Conservation (phyloP, 345 rosid genomes). For the Eucalyptus regnans region DNA sequence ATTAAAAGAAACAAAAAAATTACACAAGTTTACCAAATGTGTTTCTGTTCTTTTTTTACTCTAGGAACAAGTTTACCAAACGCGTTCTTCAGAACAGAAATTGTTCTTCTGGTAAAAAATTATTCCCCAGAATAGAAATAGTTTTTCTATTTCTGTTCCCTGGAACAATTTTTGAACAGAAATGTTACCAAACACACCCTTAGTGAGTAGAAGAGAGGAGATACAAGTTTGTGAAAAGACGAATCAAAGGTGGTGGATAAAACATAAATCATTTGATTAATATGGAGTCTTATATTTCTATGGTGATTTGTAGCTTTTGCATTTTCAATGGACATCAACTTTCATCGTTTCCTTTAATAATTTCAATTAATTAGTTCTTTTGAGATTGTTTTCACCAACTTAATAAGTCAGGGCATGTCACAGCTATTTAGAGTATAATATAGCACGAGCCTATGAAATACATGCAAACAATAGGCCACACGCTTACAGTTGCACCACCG, state of each 20-base stretch:
- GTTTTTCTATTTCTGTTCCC: too few relatives aligned
- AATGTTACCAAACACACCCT: too few relatives aligned
- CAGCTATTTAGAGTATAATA: not conserved
- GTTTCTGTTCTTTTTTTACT: too few relatives aligned
- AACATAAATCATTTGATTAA: not conserved
- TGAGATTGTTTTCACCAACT: not conserved
- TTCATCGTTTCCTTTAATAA: not conserved
- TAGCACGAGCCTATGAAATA: not conserved
- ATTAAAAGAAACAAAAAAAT: too few relatives aligned
- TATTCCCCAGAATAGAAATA: too few relatives aligned
- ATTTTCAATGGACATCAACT: not conserved
- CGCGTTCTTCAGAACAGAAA: too few relatives aligned
- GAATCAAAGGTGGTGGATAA: not conserved
- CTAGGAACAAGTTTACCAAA: too few relatives aligned
- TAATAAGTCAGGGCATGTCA: too few relatives aligned
- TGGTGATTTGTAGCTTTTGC: not conserved
- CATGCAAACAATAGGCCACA: not conserved
- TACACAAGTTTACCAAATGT: too few relatives aligned
- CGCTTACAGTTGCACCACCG: rapidly evolving
- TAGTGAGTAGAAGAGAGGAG: not conserved
- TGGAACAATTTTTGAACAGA: too few relatives aligned
- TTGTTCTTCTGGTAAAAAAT: too few relatives aligned
- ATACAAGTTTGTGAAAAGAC: not conserved
- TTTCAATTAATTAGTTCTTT: not conserved
- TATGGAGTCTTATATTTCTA: not conserved